Evolutionary conservation across 73 alveolate genomes (phyloP), one percentile per base, ranked within the genome.

Genomic region (Halteria grandinella): DNA sequence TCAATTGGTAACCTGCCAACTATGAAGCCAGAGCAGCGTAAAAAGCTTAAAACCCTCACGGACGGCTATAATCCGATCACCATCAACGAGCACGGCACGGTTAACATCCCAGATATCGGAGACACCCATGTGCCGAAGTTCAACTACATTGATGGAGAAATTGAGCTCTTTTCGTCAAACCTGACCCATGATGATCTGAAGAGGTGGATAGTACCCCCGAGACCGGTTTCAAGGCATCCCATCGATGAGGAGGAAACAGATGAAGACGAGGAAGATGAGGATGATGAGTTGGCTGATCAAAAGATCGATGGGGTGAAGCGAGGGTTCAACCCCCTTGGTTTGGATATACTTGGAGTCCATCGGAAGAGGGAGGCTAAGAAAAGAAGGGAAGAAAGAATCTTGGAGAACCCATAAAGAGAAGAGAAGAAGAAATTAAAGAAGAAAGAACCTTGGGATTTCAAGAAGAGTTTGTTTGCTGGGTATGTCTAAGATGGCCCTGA

Each of bases 241-340:
- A n/a, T n/a, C n/a, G n/a, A n/a, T n/a, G n/a, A n/a, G n/a, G n/a
- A n/a, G n/a, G n/a, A n/a, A n/a, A n/a, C n/a, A n/a, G n/a, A n/a
- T n/a, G n/a, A n/a, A n/a, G n/a, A n/a, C n/a, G n/a, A n/a, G n/a
- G n/a, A n/a, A n/a, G n/a, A n/a, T n/a, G n/a, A n/a, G n/a, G n/a
- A n/a, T n/a, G n/a, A n/a, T n/a, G n/a, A n/a, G n/a, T n/a, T n/a
- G n/a, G n/a, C n/a, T n/a, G n/a, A n/a, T n/a, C n/a, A n/a, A n/a
- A n/a, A n/a, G n/a, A n/a, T n/a, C n/a, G n/a, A n/a, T n/a, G n/a
- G n/a, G n/a, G n/a, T n/a, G n/a, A n/a, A n/a, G n/a, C n/a, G n/a
- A n/a, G n/a, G n/a, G n/a, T n/a, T n/a, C n/a, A n/a, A 1, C 27
- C 31, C 64, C 18, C 45, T 44, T 21, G 91, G 47, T 40, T 43